phyloP scores from a whole-genome alignment of 129 eudicot species.

The Smallanthus sonchifolius region DNA sequence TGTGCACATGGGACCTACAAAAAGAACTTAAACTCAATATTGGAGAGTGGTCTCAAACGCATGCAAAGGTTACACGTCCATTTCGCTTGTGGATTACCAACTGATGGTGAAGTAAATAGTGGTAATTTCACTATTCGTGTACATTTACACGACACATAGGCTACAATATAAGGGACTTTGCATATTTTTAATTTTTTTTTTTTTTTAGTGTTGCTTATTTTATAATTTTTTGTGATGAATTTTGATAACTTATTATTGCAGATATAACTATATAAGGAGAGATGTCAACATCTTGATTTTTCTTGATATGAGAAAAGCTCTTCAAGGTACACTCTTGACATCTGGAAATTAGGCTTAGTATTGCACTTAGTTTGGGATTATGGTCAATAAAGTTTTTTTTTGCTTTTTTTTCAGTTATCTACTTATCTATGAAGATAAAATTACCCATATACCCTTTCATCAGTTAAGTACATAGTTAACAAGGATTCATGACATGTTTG shows the following conservation, averaged over 20 bases:
- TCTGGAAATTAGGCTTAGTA: background rate
- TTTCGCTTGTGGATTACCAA: constrained; percentile 84
- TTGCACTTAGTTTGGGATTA: background rate
- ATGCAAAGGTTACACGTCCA: constrained; percentile 91
- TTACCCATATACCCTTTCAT: background rate
- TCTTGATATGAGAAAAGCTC: constrained; percentile 80
- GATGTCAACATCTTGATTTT: constrained; percentile 71
- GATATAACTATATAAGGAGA: constrained; percentile 80
- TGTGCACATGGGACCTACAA: constrained; percentile 63
- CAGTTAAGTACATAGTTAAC: background rate
- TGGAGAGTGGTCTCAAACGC: constrained; percentile 77
- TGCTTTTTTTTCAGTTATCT: no score
- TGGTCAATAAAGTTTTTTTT: background rate
- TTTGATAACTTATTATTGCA: constrained; percentile 32
- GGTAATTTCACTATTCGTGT: constrained; percentile 40
- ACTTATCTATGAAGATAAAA: background rate
- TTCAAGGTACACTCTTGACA: constrained; percentile 57
- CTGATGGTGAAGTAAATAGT: constrained; percentile 76
- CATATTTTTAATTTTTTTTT: no score
- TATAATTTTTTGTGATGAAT: background rate
- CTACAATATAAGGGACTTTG: no score
- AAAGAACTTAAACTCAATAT: constrained; percentile 44
- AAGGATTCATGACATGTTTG: background rate
- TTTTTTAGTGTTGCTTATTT: background rate
- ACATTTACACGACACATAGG: background rate